A percentile compares a stretch with the other conserved stretches of the same genome.
phyloP scores from a whole-genome alignment of 148 eudicot genomes.

The Arctostaphylos glauca region DNA sequence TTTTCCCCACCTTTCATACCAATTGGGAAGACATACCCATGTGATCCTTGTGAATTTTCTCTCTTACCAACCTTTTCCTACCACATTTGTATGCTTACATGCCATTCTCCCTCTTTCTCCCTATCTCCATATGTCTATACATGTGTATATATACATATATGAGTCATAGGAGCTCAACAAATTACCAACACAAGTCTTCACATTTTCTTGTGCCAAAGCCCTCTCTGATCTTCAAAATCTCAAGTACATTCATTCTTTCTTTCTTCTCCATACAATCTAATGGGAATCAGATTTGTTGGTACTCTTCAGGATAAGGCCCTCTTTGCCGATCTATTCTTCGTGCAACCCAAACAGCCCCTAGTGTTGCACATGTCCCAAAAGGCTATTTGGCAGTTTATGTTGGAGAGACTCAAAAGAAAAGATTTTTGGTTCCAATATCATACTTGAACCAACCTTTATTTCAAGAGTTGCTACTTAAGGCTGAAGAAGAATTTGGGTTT shows the following conservation, averaged over 20 bases:
- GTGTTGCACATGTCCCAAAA: constrained; percentile 16
- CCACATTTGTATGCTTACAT: not conserved
- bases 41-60: not conserved
- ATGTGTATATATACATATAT: not conserved
- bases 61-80: not conserved
- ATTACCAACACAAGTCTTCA: not conserved
- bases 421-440: not conserved
- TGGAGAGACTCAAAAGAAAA: constrained; percentile 36
- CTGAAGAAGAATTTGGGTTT: constrained; percentile 33
- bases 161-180: not conserved
- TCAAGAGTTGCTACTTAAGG: not conserved
- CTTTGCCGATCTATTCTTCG: constrained; percentile 10
- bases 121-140: not conserved
- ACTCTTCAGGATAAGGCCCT: not conserved
- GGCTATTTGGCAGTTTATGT: constrained; percentile 54
- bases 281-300: constrained; percentile 14
- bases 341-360: not conserved
- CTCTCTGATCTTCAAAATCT: not conserved
- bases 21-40: not conserved
- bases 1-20: too few relatives aligned
- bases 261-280: not conserved
- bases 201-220: not conserved
- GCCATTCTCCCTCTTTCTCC: not conserved
- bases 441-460: constrained; percentile 1
- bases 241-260: not conserved